These are phyloP conservation scores for Epichloe bromicola DNA, from an alignment of 2,329 filamentous ascomycete genomes.

Conservation along the genomic window DNA sequence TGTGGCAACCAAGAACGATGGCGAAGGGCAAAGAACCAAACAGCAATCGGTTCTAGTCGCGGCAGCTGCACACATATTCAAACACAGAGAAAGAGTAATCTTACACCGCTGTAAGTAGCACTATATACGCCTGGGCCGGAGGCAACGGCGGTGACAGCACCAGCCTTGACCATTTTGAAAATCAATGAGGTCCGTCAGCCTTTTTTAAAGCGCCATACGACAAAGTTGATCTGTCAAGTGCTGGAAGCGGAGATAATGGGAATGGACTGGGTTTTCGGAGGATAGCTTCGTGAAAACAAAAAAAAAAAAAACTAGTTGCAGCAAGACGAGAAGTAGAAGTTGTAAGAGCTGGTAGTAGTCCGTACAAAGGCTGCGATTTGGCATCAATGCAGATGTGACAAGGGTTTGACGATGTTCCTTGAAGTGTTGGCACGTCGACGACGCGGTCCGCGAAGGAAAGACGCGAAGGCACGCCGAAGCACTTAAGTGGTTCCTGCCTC, in stretches of 20 bases:
- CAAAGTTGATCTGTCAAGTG: neutral
- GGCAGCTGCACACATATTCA: neutral
- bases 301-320: neutral
- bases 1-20: neutral
- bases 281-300: neutral
- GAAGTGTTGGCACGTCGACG: conserved; percentile 22
- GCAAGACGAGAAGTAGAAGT: neutral
- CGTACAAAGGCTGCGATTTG: neutral
- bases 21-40: neutral
- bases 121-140: conserved; percentile 45
- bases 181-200: conserved; percentile 5
- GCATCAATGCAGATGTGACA: conserved; percentile 5
- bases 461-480: conserved; percentile 26
- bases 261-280: no score
- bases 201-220: neutral
- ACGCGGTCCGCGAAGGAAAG: conserved; percentile 21
- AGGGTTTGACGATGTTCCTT: conserved; percentile 13
- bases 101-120: conserved; percentile 56
- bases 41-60: neutral
- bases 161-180: conserved; percentile 35
- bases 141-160: conserved; percentile 14
- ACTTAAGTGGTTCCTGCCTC: conserved; percentile 24
- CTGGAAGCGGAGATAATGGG: neutral
- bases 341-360: neutral
- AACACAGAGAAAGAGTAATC: conserved; percentile 11